Evolutionary conservation across 169 alveolate species (phyloP).

Genomic region (Eimeria falciformis): DNA sequence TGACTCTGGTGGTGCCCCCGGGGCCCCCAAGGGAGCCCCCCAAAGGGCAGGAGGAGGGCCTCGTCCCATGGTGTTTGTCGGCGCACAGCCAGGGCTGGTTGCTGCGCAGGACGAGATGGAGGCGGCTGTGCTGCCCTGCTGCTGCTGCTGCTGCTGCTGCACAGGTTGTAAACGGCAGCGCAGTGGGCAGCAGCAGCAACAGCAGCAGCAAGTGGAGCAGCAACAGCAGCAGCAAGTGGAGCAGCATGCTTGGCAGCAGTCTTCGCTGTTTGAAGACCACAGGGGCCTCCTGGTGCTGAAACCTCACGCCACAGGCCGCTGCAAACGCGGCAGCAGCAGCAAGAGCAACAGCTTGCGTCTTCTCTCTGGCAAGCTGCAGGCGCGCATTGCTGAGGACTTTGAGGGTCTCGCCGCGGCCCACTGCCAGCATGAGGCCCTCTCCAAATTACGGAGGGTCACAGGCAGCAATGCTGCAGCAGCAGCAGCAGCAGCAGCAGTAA

Average conservation of each 20-base stretch:
- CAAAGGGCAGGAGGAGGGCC: neutral
- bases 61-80: conserved; percentile 8
- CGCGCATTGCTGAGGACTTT: neutral
- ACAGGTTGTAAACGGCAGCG: neutral
- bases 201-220: neutral
- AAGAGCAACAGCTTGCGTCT: conserved; percentile 14
- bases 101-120: conserved; percentile 19
- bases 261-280: conserved; percentile 14
- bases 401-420: neutral
- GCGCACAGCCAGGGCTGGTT: conserved; percentile 30
- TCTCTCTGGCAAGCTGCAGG: conserved; percentile 21
- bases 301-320: neutral
- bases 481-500: conserved; percentile 12
- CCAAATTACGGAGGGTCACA: neutral
- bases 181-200: neutral
- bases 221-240: neutral
- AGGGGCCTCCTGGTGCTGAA: conserved; percentile 1
- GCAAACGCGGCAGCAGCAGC: neutral
- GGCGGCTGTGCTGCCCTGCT: conserved; percentile 26
- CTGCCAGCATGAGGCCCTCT: neutral
- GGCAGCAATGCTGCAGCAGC: conserved; percentile 12
- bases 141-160: conserved; percentile 44
- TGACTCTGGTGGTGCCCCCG: neutral
- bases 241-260: no score
- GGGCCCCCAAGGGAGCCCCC: neutral